These are phyloP conservation scores for Ceratocystis cubensis DNA, from an alignment of 2,329 filamentous ascomycete species.

Conservation along the genomic window DNA sequence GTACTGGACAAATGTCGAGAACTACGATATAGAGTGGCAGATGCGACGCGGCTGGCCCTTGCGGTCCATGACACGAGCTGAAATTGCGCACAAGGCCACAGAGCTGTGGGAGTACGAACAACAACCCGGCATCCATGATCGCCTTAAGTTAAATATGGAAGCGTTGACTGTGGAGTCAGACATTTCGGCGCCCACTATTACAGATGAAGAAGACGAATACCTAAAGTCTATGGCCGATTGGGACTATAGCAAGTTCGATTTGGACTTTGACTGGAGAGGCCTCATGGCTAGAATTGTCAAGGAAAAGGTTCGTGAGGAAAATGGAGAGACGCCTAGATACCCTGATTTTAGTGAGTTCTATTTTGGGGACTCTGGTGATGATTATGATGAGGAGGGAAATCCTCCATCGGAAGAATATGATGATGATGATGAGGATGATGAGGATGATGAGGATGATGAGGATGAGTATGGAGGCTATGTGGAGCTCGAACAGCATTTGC, in stretches of 20 bases:
- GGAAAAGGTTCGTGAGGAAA: not conserved
- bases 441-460: not conserved
- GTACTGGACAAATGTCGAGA: constrained; percentile 17
- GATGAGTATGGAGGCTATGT: too few species aligned
- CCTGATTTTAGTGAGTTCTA: not conserved
- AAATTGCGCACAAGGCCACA: constrained; percentile 13
- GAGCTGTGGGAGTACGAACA: constrained; percentile 17
- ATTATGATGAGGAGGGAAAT: not conserved
- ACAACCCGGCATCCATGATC: constrained; percentile 15
- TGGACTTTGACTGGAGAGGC: constrained; percentile 12
- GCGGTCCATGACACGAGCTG: constrained; percentile 3
- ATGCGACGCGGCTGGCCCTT: constrained; percentile 18
- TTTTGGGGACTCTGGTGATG: not conserved
- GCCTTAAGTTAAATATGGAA: not conserved
- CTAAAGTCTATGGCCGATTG: constrained; percentile 24
- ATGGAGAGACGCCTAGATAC: not conserved
- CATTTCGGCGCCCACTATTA: constrained; percentile 5
- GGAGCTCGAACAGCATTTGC: too few species aligned
- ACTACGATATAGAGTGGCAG: constrained; percentile 21
- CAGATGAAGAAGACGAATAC: constrained; percentile 25
- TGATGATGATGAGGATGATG: not conserved
- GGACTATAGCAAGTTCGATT: constrained; percentile 20
- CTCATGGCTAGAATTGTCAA: not conserved
- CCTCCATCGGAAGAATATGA: too few species aligned
- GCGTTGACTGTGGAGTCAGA: not conserved